Base-by-base conservation (phyloP, 495 filamentous ascomycete species). In the Penicillium pulvis region DNA sequence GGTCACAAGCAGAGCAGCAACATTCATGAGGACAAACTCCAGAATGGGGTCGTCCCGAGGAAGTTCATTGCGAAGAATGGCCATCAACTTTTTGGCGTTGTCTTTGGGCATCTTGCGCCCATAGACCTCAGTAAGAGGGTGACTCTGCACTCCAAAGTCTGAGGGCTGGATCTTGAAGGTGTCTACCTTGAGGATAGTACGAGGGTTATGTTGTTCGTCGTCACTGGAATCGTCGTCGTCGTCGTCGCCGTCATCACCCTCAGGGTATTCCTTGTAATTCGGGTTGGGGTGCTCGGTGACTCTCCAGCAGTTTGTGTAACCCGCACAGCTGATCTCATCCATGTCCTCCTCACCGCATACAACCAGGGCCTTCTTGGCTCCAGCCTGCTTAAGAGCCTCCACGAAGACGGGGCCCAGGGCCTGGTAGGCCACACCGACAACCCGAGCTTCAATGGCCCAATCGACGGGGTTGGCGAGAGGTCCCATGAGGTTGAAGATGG, bases 401-500 rank as follows among this genome's bases (percentile, higher is more conserved):
- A 88, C 92, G 70, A 97, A 99, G 14, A 91, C 86, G 7, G 84
- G 86, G 2, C 93, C 95, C 24, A 99, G 81, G 53, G 88, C 87
- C 61, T 85, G 79, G 56, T 92, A 86, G n/a, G 92, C 92, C 17
- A 97, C 92, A 48, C 94, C 94, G 14, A 99, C 83, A 43, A 99
- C 81, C 23, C 95, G 86, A 3, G 94, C 93, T 72, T 98, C 94
- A 35, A 98, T 83, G 2, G 82, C 79, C 46, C 75, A 82, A 64
- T 96, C 88, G 4, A 92, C 78, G 0, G 94, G 95, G 71, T 97
- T 97, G 20, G 91, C 86, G 14, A 99, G 81, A 2, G 95, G 95
- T 3, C 95, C 94, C 53, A 98, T 83, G 0, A 98, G 80, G 74
- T 98, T 98, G 85, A 98, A 98, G 64, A 98, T 92, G 1, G 94